Base-by-base conservation (phyloP, 208 protist species). In the Leptomonas seymouri region DNA sequence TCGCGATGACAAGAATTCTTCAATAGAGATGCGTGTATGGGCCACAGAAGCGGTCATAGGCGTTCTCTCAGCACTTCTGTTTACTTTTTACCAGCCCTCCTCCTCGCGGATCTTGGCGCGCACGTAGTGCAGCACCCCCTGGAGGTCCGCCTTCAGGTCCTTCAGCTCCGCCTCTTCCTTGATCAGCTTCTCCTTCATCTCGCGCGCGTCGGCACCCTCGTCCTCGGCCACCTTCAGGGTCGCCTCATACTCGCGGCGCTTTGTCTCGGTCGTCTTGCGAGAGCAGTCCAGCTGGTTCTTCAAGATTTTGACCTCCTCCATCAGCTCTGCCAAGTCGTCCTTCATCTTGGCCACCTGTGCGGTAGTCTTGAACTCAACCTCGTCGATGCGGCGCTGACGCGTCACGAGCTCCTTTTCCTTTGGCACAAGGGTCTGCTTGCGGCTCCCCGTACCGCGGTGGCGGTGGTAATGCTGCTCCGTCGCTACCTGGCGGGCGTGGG, bases 91-190 rank as follows among this genome's bases (percentile, higher is more conserved):
- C 63, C 78, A 81, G 34, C 71, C 69, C 46, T 81, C 80, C 75
- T 87, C 81, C 69, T 93, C 80, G 67, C 78, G 80, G 55, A 87
- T 85, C 76, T 85, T 86, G 25, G 82, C 80, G 54, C 87, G 86
- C 39, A 90, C 80, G 78, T 93, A 95, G 50, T 89, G 84, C 54
- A 95, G 64, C 31, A 95, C 90, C 16, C 74, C 81, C 75, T 93
- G 85, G 16, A 95, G 72, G 39, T 95, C 90, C 0, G 81, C 79
- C 74, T 91, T 91, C 57, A 95, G 80, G 30, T 58, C 74, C 31
- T 77, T 85, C 30, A 95, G 71, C 66, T 91, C 78, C 44, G 89
- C 75, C 44, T 84, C 73, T 66, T 95, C 87, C 70, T 81, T 81
- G 36, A 76, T 54, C 53, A 93, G 78, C 48, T 71, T 67, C 71